Conservation (phyloP, 768 basidiomycete species). For the Artomyces pyxidatus region DNA sequence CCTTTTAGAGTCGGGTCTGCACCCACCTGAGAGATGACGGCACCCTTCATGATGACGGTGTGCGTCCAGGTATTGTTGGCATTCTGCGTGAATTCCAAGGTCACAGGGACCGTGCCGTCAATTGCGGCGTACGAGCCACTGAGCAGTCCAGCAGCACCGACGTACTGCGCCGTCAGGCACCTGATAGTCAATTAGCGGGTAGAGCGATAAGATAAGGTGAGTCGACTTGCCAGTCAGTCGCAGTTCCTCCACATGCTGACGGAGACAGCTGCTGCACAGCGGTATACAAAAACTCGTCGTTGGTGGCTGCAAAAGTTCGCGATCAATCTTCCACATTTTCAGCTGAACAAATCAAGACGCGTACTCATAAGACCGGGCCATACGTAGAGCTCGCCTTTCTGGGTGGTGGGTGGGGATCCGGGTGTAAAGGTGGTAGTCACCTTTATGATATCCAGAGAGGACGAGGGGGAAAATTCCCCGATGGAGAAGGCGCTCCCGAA, state of each 20-base stretch:
- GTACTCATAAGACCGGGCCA: not conserved
- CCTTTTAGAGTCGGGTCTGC: too few species aligned
- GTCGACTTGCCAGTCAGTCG: not conserved
- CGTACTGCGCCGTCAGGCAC: conserved; percentile 1
- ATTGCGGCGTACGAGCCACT: not conserved
- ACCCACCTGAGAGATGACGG: not conserved
- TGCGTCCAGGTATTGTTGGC: not conserved
- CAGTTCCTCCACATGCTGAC: not conserved
- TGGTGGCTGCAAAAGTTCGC: not conserved
- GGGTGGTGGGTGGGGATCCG: not conserved
- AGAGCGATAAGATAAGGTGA: too few species aligned
- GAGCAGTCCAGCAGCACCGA: not conserved
- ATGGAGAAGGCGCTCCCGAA: not conserved
- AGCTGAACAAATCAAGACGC: not conserved
- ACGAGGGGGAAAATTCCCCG: not conserved
- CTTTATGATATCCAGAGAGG: not conserved
- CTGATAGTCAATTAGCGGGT: too few species aligned
- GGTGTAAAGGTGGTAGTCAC: not conserved
- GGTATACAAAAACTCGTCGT: not conserved
- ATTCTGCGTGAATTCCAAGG: not conserved
- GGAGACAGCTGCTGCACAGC: not conserved
- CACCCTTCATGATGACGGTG: not conserved
- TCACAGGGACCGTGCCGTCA: not conserved
- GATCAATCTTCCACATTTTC: not conserved
- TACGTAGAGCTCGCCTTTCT: not conserved